Percentiles rank a stretch among this genome's conserved stretches.
Conservation (phyloP, 1,139 yeast species). For the Candida tropicalis region DNA sequence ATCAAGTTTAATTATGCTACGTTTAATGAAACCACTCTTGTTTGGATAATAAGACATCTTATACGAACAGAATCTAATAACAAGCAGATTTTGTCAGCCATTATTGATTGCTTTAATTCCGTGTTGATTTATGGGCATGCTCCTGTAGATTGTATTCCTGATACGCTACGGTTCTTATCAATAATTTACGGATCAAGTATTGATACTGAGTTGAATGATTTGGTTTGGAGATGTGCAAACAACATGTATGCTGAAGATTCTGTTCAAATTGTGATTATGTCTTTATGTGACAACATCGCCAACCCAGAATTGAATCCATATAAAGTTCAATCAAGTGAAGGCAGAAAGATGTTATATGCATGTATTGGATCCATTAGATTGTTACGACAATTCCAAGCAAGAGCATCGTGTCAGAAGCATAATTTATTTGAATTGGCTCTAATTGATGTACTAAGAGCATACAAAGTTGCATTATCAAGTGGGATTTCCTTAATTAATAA, state of each 20-base stretch:
- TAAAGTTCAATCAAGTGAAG: slow-evolving; percentile 12
- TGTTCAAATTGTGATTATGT: slow-evolving; percentile 21
- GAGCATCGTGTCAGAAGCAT: slow-evolving; percentile 18
- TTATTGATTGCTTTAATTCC: slow-evolving; percentile 50
- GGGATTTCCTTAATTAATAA: slow-evolving; percentile 35
- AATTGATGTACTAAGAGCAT: slow-evolving; percentile 28
- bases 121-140: slow-evolving; percentile 50
- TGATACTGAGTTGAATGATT: slow-evolving; percentile 37
- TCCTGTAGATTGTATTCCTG: slow-evolving; percentile 42
- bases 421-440: slow-evolving; percentile 19
- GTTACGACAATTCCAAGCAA: slow-evolving; percentile 24
- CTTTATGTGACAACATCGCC: slow-evolving; percentile 29
- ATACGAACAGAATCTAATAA: slow-evolving; percentile 49
- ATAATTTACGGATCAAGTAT: slow-evolving; percentile 35
- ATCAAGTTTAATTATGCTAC: slow-evolving; percentile 51
- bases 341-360: slow-evolving; percentile 29
- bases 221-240: slow-evolving; percentile 38
- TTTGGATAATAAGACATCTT: slow-evolving; percentile 32
- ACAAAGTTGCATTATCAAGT: slow-evolving; percentile 25
- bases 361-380: slow-evolving; percentile 53
- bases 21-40: slow-evolving; percentile 44
- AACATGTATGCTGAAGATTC: slow-evolving; percentile 25
- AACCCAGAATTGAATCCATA: slow-evolving; percentile 29
- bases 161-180: slow-evolving; percentile 50
- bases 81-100: slow-evolving; percentile 37